Base-by-base conservation (phyloP, 164 flowering plant genomes). In the Buxus sempervirens region DNA sequence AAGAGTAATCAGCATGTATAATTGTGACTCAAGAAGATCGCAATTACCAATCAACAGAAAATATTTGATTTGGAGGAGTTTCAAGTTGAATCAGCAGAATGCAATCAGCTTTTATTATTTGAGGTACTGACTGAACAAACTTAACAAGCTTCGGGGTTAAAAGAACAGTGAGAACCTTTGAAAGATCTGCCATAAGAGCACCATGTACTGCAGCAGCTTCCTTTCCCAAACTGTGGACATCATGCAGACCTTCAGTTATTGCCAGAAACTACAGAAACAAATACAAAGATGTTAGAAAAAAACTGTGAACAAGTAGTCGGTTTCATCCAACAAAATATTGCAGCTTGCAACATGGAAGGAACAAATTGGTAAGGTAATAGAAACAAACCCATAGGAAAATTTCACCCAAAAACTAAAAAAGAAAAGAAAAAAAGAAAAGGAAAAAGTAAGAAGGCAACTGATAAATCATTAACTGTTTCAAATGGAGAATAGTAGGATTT, bases 201-300 rank as follows among this genome's bases (percentile, higher is more conserved):
- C n/a, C 74, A 70, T 94, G 96, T 57, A 85, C 70, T 41, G 75
- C 79, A 67, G 92, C 86, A 82, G 98, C 97, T 80, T 94, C 98
- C 83, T 89, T 91, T 67, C 96, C 98, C 78, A 91, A 72, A 67
- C 72, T 84, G 74, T 91, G 84, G 79, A 94, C 90, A 82, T 91
- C 98, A 68, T 85, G 93, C 66, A 94, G 72, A 73, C 86, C 96
- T 75, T 90, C 93, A 20, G 95, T 89, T 74, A 91, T 89, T 58
- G 97, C 93, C 80, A 94, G 78, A 65, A 94, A 96, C 98, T 94
- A 72, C 51, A 77, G 60, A 69, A n/a, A 72, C 25, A 54, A 66
- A 63, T 64, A 60, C 3, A 72, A 68, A 21, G 66, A 51, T 22
- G 38, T 68, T 49, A 67, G 57, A 23, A 45, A 67, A 45, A 49